A percentile compares a stretch with the other conserved stretches of the same genome.
Conservation (phyloP, 805 yeast genomes). For the Starmerella etchellsii region DNA sequence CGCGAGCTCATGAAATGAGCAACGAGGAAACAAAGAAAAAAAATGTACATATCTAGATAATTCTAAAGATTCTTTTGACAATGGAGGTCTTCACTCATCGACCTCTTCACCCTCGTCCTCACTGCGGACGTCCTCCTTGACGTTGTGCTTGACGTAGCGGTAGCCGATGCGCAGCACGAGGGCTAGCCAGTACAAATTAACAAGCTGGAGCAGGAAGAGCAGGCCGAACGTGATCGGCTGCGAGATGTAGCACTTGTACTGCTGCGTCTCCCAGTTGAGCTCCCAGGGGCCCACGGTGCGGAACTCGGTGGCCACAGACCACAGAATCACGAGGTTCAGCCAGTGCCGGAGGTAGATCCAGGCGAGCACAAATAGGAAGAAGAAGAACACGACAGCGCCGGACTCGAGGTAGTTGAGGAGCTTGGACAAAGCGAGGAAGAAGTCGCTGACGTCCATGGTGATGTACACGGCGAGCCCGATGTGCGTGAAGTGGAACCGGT, state of each 20-base stretch:
- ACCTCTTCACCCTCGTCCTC: slow-evolving; percentile 61
- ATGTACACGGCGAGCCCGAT: slow-evolving; percentile 84
- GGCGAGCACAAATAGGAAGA: slow-evolving; percentile 47
- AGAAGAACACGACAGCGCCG: slow-evolving; percentile 47
- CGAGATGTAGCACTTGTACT: slow-evolving; percentile 92
- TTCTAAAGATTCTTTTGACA: too few species aligned
- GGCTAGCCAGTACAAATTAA: slow-evolving; percentile 79
- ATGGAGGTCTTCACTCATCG: slow-evolving; percentile 20
- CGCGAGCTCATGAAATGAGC: slow-evolving; percentile 1
- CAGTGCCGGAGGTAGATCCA: slow-evolving; percentile 91
- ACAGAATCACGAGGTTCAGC: slow-evolving; percentile 60
- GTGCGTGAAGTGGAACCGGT: slow-evolving; percentile 91
- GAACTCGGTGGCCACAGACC: slow-evolving; percentile 56
- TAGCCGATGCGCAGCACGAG: slow-evolving; percentile 65
- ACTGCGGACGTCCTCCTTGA: slow-evolving; percentile 51
- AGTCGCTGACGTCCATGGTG: slow-evolving; percentile 93
- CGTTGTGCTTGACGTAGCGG: slow-evolving; percentile 49
- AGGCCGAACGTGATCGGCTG: slow-evolving; percentile 77
- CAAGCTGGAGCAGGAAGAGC: slow-evolving; percentile 67
- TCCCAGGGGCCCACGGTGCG: slow-evolving; percentile 69
- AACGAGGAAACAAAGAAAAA: too few species aligned
- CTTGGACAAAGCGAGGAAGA: slow-evolving; percentile 73
- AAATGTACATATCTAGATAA: neutral
- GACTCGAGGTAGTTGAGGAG: slow-evolving; percentile 77
- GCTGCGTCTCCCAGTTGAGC: slow-evolving; percentile 77